Percentiles rank a stretch among this genome's conserved stretches.
phyloP scores from a whole-genome alignment of 306 rosid genomes.

The Phaseolus lunatus region DNA sequence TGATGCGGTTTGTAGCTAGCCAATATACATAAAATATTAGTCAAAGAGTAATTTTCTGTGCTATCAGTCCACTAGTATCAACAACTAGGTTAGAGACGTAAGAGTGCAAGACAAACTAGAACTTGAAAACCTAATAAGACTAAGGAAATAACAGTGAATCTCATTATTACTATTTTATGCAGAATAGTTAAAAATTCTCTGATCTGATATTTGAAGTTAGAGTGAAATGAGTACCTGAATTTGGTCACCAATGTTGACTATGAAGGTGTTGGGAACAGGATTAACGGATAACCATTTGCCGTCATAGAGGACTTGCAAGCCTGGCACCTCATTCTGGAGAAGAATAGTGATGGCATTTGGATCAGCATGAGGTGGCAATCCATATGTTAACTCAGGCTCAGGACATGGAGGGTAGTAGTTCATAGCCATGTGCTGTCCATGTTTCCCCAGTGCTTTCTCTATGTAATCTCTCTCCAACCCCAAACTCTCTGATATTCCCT shows the following conservation, averaged over 20 bases:
- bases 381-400: slow-evolving; percentile 84
- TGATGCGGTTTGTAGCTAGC: no score
- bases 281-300: slow-evolving; percentile 78
- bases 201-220: neutral
- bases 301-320: slow-evolving; percentile 78
- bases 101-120: neutral
- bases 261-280: slow-evolving; percentile 81
- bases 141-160: no score
- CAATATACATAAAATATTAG: no score
- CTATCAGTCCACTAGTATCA: no score
- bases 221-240: slow-evolving; percentile 85
- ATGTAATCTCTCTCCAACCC: slow-evolving; percentile 70
- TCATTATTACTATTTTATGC: no score
- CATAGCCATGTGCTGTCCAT: slow-evolving; percentile 93
- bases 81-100: neutral
- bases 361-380: slow-evolving; percentile 85
- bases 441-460: slow-evolving; percentile 62
- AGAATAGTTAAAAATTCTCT: no score
- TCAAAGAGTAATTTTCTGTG: no score
- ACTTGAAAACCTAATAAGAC: neutral
- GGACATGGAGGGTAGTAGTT: slow-evolving; percentile 93
- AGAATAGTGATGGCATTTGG: slow-evolving; percentile 89
- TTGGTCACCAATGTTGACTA: slow-evolving; percentile 82
- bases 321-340: slow-evolving; percentile 73
- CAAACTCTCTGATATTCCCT: slow-evolving; percentile 76